These are phyloP conservation scores for Opeltia flavorubescens DNA, from an alignment of 495 filamentous ascomycete genomes.

Conservation along the genomic window DNA sequence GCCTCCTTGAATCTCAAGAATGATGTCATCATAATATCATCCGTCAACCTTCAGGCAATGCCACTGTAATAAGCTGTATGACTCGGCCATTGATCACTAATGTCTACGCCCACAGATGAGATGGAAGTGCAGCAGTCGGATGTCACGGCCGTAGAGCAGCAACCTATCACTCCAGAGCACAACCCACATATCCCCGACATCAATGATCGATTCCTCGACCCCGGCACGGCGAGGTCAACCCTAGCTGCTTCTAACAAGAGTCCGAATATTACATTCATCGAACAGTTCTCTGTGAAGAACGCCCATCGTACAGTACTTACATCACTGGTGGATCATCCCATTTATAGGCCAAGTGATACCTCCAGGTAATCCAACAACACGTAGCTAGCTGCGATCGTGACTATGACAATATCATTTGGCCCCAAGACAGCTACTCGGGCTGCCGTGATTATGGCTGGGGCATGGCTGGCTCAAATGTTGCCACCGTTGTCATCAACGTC, in stretches of 20 bases:
- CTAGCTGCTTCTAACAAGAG: slow-evolving; percentile 7
- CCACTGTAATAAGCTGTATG: too few relatives aligned
- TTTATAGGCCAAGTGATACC: background rate
- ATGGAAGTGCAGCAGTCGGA: background rate
- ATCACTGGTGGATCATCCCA: background rate
- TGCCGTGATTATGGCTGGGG: slow-evolving; percentile 38
- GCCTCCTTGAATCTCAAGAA: too few relatives aligned
- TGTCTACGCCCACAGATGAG: too few relatives aligned
- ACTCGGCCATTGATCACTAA: too few relatives aligned
- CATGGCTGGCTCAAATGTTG: slow-evolving; percentile 27
- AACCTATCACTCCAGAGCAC: slow-evolving; percentile 8
- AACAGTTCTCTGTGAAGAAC: slow-evolving; percentile 6
- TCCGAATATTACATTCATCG: slow-evolving; percentile 10
- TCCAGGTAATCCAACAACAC: slow-evolving; percentile 38
- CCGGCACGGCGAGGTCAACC: slow-evolving; percentile 12
- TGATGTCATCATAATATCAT: too few relatives aligned
- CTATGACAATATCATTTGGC: slow-evolving; percentile 38
- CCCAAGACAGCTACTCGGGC: slow-evolving; percentile 36
- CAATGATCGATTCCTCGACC: slow-evolving; percentile 4
- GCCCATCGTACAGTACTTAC: slow-evolving; percentile 1
- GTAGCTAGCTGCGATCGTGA: slow-evolving; percentile 38
- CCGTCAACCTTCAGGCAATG: too few relatives aligned
- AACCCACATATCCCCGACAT: slow-evolving; percentile 5
- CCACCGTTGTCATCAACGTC: slow-evolving; percentile 32
- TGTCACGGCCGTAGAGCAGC: background rate